These are phyloP conservation scores for Capsicum rhomboideum DNA, from an alignment of 257 asterid genomes.

Conservation along the genomic window DNA sequence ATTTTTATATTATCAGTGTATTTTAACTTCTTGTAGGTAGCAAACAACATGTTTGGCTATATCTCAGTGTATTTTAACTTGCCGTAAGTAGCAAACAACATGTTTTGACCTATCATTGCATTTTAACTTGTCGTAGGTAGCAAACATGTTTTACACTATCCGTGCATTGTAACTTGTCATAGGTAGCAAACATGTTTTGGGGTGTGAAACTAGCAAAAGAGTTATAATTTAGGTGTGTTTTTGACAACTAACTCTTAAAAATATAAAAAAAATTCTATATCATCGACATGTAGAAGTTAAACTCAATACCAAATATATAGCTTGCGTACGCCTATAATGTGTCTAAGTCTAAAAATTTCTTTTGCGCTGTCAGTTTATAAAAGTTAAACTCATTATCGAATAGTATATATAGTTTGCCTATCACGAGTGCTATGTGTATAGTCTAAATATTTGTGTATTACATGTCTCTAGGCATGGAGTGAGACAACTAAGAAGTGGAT, in stretches of 20 bases:
- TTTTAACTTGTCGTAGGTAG: background rate
- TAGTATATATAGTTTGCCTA: background rate
- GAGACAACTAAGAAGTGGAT: slow-evolving; percentile 49
- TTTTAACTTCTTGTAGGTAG: background rate
- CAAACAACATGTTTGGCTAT: background rate
- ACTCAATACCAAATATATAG: background rate
- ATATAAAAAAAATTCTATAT: background rate
- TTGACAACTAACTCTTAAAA: background rate
- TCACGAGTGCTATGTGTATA: background rate
- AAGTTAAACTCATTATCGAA: background rate
- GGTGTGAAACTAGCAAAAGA: too few species aligned
- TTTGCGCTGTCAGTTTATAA: background rate
- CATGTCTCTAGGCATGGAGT: slow-evolving; percentile 48
- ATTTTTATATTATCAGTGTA: background rate
- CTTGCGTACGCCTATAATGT: background rate
- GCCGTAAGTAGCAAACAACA: too few species aligned
- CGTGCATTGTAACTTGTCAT: too few species aligned
- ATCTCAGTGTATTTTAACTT: too few species aligned
- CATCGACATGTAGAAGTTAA: background rate
- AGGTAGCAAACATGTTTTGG: too few species aligned
- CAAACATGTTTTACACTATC: background rate
- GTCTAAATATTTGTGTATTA: background rate
- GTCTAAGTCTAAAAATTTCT: background rate
- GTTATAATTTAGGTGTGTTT: too few species aligned
- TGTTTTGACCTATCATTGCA: background rate